A percentile compares a stretch with the other conserved stretches of the same genome.
Evolutionary conservation across 805 yeast species (phyloP).

Genomic region (Maudiozyma barnettii): DNA sequence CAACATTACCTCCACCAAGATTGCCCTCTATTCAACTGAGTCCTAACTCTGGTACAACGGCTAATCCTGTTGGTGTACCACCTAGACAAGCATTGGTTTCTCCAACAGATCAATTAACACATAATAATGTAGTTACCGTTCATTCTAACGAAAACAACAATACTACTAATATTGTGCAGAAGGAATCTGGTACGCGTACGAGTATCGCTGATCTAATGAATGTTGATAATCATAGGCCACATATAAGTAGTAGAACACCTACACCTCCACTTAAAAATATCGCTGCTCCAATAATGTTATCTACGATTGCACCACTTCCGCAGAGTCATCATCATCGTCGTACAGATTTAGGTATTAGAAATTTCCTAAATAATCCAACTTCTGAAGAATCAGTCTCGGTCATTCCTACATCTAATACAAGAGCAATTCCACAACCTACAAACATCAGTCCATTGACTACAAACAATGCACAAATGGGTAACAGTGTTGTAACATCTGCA

Average conservation of each 20-base stretch:
- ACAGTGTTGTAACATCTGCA: background rate
- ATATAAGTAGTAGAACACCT: background rate
- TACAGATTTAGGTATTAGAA: conserved; percentile 1
- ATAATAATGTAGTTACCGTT: background rate
- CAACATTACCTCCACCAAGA: conserved; percentile 26
- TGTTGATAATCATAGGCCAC: background rate
- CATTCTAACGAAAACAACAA: background rate
- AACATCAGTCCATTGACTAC: background rate
- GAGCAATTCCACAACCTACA: background rate
- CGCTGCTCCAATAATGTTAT: background rate
- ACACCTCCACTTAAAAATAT: background rate
- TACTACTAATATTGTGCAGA: background rate
- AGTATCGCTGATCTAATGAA: conserved; percentile 1
- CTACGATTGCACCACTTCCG: background rate
- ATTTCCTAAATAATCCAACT: conserved; percentile 1
- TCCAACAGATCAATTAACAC: background rate
- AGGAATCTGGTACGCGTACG: conserved; percentile 1
- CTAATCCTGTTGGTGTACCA: background rate
- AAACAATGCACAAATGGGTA: background rate
- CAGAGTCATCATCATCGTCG: background rate
- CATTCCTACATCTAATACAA: background rate
- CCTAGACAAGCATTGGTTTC: background rate
- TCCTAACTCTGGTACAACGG: background rate
- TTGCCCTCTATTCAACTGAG: conserved; percentile 25
- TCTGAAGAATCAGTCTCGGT: background rate